Evolutionary conservation across 2,329 filamentous ascomycete species (phyloP).

Genomic region (Raffaelea ambrosiae): DNA sequence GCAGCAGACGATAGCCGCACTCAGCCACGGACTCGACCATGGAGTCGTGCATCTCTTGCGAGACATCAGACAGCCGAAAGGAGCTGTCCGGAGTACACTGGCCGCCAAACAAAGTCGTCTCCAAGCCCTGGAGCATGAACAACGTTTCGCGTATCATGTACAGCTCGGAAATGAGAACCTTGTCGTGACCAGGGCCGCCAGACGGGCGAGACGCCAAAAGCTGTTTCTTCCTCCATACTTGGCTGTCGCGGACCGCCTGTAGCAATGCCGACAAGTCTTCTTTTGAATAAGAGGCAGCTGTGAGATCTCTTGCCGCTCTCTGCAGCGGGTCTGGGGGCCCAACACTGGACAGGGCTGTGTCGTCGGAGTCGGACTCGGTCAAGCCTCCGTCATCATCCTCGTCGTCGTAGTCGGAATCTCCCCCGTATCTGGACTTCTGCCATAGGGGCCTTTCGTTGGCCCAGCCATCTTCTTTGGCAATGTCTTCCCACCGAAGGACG

Average conservation of each 20-base stretch:
- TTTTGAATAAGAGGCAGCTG: conserved; percentile 13
- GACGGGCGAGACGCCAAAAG: too few species aligned
- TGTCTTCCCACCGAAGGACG: conserved; percentile 67
- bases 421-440: conserved; percentile 29
- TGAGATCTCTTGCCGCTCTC: conserved; percentile 17
- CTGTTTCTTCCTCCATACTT: conserved; percentile 33
- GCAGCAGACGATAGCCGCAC: conserved; percentile 33
- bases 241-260: conserved; percentile 29
- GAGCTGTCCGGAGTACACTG: conserved; percentile 28
- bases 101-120: conserved; percentile 59
- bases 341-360: conserved; percentile 8
- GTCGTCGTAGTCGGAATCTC: conserved; percentile 30
- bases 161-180: conserved; percentile 53
- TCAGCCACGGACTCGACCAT: conserved; percentile 39
- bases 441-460: conserved; percentile 59
- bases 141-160: conserved; percentile 69
- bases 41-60: conserved; percentile 40
- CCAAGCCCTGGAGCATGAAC: conserved; percentile 76
- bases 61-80: conserved; percentile 40
- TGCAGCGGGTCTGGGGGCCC: conserved; percentile 1
- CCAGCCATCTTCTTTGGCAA: conserved; percentile 68
- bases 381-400: conserved; percentile 24
- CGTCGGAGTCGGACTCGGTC: conserved; percentile 20
- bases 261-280: conserved; percentile 24
- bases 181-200: background rate